These are phyloP conservation scores for Alternaria tenuissima DNA, from an alignment of 2,329 filamentous ascomycete species.

Conservation along the genomic window DNA sequence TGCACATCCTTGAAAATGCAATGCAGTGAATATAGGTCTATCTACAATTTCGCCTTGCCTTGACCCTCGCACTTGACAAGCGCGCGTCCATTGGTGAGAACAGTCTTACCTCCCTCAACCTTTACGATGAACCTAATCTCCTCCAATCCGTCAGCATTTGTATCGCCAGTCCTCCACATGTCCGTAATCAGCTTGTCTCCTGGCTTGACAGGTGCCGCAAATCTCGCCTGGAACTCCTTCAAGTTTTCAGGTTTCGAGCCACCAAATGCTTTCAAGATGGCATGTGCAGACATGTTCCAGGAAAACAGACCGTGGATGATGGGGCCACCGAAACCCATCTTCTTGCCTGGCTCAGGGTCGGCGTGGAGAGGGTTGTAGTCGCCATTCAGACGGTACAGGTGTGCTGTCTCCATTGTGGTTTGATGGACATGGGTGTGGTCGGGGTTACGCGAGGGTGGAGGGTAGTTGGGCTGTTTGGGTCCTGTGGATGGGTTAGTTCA, in stretches of 20 bases:
- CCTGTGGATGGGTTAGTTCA: constrained; percentile 38
- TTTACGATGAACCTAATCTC: constrained; percentile 82
- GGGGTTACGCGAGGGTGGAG: constrained; percentile 75
- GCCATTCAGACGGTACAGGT: constrained; percentile 73
- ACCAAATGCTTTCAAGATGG: constrained; percentile 75
- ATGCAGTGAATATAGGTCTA: neutral
- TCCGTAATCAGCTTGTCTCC: constrained; percentile 83
- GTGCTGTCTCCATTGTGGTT: constrained; percentile 74
- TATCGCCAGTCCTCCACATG: constrained; percentile 79
- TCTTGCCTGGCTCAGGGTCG: constrained; percentile 80
- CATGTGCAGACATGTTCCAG: constrained; percentile 82
- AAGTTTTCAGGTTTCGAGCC: constrained; percentile 81
- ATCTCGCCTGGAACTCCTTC: constrained; percentile 87
- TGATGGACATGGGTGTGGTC: constrained; percentile 75
- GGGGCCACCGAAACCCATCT: constrained; percentile 89
- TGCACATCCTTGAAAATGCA: neutral
- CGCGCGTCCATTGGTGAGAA: constrained; percentile 85
- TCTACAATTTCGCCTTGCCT: constrained; percentile 50
- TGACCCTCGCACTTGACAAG: constrained; percentile 71
- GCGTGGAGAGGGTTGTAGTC: constrained; percentile 96
- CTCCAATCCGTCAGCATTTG: constrained; percentile 71
- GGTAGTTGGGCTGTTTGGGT: constrained; percentile 78
- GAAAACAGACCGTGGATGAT: constrained; percentile 91
- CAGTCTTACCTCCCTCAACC: constrained; percentile 82
- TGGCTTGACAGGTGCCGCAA: constrained; percentile 83